A percentile compares a stretch with the other conserved stretches of the same genome.
Conservation (phyloP, 164 flowering plant genomes). For the Magnolia officinalis region DNA sequence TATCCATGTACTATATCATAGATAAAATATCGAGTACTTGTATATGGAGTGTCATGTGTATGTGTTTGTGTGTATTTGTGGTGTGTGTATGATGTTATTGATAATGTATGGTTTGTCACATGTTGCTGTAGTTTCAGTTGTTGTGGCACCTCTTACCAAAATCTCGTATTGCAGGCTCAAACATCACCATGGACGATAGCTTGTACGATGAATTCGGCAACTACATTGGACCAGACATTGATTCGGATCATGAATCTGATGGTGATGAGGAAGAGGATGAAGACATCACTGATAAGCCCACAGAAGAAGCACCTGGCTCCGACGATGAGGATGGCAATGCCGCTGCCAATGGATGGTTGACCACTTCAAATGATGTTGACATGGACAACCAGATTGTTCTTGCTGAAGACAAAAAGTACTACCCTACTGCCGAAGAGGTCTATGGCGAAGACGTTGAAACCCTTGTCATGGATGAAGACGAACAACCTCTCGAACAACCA, state of each 20-base stretch:
- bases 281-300: conserved; percentile 43
- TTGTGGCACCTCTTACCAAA: too few relatives aligned
- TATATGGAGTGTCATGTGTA: too few relatives aligned
- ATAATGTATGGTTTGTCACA: too few relatives aligned
- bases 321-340: conserved; percentile 45
- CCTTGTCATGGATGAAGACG: conserved; percentile 98
- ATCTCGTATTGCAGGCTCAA: not conserved
- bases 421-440: conserved; percentile 50
- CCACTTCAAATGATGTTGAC: conserved; percentile 72
- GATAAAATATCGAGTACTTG: too few relatives aligned
- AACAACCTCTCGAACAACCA: conserved; percentile 80
- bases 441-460: conserved; percentile 98
- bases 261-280: conserved; percentile 53
- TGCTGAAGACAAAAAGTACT: conserved; percentile 94
- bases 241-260: conserved; percentile 84
- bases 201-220: conserved; percentile 97
- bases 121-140: too few relatives aligned
- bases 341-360: conserved; percentile 76
- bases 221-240: conserved; percentile 97
- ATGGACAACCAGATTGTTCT: conserved; percentile 93
- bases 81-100: too few relatives aligned
- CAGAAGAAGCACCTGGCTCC: conserved; percentile 35
- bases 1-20: too few relatives aligned
- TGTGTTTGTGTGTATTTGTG: too few relatives aligned
- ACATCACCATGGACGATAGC: conserved; percentile 69